Evolutionary conservation across 106 monocot genomes (phyloP).

Genomic region (Dioscorea zingiberensis): DNA sequence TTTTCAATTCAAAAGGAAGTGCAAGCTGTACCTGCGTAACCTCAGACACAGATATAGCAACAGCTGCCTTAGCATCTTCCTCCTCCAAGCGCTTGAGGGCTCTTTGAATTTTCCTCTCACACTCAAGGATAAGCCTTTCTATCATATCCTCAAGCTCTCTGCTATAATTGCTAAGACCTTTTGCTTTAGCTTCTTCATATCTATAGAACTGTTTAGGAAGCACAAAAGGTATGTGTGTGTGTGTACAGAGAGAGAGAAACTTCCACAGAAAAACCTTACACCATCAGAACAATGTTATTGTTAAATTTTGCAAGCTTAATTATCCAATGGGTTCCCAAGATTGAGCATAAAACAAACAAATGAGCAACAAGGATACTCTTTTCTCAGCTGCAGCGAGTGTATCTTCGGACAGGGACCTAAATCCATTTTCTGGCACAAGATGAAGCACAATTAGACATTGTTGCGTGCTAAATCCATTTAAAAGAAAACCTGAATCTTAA

Average conservation of each 20-base stretch:
- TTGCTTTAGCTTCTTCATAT: constrained; percentile 82
- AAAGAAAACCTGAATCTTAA: too few species aligned
- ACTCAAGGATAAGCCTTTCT: constrained; percentile 85
- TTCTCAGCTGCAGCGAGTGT: constrained; percentile 18
- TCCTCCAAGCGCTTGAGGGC: constrained; percentile 82
- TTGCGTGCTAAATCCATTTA: too few species aligned
- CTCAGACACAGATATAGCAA: constrained; percentile 89
- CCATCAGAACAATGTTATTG: neutral
- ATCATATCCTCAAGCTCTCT: constrained; percentile 84
- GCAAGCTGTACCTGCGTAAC: constrained; percentile 60
- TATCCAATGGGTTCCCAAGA: neutral
- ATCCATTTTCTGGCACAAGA: constrained; percentile 16
- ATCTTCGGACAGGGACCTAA: constrained; percentile 15
- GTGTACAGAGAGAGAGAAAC: too few species aligned
- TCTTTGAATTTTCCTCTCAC: constrained; percentile 94
- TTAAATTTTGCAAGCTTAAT: neutral
- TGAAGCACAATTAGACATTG: neutral
- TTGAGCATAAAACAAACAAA: neutral
- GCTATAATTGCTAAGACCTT: constrained; percentile 68
- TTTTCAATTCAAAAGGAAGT: neutral
- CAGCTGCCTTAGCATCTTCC: constrained; percentile 92
- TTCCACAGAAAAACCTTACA: neutral
- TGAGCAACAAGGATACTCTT: constrained; percentile 13
- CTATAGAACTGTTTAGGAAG: constrained; percentile 35
- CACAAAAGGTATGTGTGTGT: neutral